Evolutionary conservation across 2,329 filamentous ascomycete genomes (phyloP).

Genomic region (Pseudogymnoascus sp.): DNA sequence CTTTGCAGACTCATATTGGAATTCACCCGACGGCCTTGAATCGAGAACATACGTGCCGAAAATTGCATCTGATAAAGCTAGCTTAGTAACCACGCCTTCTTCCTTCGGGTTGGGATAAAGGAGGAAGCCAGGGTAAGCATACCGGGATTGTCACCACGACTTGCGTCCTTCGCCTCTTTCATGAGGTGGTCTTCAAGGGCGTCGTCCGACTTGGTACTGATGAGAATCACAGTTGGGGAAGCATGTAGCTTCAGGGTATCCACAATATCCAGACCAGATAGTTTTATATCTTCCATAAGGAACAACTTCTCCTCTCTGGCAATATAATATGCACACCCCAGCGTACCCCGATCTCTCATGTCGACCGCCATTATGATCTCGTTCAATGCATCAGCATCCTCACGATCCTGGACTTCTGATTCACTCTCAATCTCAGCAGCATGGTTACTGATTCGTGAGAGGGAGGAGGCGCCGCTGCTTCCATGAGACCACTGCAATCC

Average conservation of each 20-base stretch:
- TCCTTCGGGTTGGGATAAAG: background rate
- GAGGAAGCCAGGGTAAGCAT: background rate
- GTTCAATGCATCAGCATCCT: conserved; percentile 44
- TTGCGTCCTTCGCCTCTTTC: conserved; percentile 25
- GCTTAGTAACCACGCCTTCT: background rate
- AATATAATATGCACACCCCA: conserved; percentile 81
- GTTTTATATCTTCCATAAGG: conserved; percentile 68
- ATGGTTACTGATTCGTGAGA: background rate
- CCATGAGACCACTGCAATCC: conserved; percentile 13
- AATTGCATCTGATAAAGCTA: conserved; percentile 28
- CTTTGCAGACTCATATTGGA: conserved; percentile 58
- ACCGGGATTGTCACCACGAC: conserved; percentile 14
- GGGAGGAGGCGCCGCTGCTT: background rate
- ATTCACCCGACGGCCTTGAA: conserved; percentile 63
- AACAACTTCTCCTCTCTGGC: conserved; percentile 61
- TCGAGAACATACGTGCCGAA: conserved; percentile 49
- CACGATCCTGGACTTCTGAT: conserved; percentile 27
- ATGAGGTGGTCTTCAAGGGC: conserved; percentile 26
- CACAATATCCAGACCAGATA: conserved; percentile 61
- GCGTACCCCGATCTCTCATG: conserved; percentile 57
- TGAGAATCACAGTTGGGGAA: conserved; percentile 48
- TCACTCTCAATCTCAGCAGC: conserved; percentile 23
- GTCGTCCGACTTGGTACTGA: conserved; percentile 32
- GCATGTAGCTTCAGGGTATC: conserved; percentile 50
- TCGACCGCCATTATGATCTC: conserved; percentile 78